Conservation (phyloP, 176 grass and related monocot species). For the Eragrostis curvula region DNA sequence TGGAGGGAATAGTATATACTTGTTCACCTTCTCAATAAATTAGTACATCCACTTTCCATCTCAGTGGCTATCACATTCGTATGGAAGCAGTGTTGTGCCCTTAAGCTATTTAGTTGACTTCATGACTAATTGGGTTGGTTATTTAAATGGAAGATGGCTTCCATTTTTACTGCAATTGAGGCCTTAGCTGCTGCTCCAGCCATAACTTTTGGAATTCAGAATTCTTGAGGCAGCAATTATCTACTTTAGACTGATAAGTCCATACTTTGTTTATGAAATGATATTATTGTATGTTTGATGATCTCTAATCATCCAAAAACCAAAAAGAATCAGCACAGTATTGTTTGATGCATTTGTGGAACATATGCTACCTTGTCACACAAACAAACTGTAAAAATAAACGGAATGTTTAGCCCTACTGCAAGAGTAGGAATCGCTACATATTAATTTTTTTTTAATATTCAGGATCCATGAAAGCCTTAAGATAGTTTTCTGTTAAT, state of each 20-base stretch:
- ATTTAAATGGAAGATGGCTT: background rate
- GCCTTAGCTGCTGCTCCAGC: background rate
- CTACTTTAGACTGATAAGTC: background rate
- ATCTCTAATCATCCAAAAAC: background rate
- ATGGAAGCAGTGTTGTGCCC: background rate
- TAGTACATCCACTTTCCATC: background rate
- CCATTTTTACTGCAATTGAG: background rate
- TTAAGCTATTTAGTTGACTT: background rate
- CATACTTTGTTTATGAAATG: background rate
- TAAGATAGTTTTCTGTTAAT: background rate
- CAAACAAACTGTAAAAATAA: background rate
- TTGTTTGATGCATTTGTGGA: background rate
- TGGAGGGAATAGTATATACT: no score
- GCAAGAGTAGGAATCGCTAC: background rate
- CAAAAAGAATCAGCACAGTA: background rate
- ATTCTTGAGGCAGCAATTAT: background rate
- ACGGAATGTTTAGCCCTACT: background rate
- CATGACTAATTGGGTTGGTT: conserved; percentile 16
- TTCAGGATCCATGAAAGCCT: background rate
- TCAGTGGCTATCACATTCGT: background rate
- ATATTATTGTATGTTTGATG: background rate
- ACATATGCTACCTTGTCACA: background rate
- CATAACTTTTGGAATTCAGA: background rate
- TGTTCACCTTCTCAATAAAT: background rate
- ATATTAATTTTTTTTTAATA: background rate